Percentiles rank a stretch among this genome's conserved stretches.
Evolutionary conservation across 768 basidiomycete species (phyloP).

Genomic region (Chalciporus chontae): DNA sequence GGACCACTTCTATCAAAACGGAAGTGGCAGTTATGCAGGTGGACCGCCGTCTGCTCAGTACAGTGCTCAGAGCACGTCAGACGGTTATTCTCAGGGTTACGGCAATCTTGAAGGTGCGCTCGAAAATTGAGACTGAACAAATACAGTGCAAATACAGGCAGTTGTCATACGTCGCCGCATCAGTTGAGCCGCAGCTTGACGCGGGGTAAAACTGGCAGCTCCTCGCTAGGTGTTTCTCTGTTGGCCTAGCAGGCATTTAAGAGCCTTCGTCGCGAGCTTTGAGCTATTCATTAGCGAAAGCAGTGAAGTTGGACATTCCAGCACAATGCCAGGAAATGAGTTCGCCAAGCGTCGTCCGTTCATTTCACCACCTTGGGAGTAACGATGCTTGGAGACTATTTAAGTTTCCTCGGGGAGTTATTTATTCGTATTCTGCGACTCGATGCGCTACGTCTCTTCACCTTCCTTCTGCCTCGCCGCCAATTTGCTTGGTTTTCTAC

Average conservation of each 20-base stretch:
- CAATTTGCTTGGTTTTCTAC: constrained; percentile 36
- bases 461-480: constrained; percentile 37
- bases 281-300: constrained; percentile 47
- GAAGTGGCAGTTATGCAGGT: constrained; percentile 53
- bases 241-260: constrained; percentile 28
- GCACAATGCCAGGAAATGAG: constrained; percentile 29
- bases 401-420: constrained; percentile 24
- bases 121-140: constrained; percentile 60
- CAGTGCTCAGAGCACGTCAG: constrained; percentile 42
- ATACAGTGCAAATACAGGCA: constrained; percentile 42
- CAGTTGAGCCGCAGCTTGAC: constrained; percentile 42
- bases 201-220: constrained; percentile 47
- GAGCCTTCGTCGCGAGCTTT: constrained; percentile 41
- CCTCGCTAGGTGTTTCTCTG: constrained; percentile 20
- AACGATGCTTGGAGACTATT: constrained; percentile 12
- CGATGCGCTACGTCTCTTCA: constrained; percentile 45
- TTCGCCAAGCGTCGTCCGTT: constrained; percentile 19
- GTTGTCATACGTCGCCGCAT: constrained; percentile 31
- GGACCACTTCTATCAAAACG: constrained; percentile 70
- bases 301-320: constrained; percentile 36
- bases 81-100: constrained; percentile 56
- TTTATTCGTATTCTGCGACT: constrained; percentile 25
- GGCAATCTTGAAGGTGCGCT: constrained; percentile 84
- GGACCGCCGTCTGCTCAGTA: constrained; percentile 52
- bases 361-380: constrained; percentile 18